These are phyloP conservation scores for Forsythia suspensa DNA, from an alignment of 257 asterid genomes.

Conservation along the genomic window DNA sequence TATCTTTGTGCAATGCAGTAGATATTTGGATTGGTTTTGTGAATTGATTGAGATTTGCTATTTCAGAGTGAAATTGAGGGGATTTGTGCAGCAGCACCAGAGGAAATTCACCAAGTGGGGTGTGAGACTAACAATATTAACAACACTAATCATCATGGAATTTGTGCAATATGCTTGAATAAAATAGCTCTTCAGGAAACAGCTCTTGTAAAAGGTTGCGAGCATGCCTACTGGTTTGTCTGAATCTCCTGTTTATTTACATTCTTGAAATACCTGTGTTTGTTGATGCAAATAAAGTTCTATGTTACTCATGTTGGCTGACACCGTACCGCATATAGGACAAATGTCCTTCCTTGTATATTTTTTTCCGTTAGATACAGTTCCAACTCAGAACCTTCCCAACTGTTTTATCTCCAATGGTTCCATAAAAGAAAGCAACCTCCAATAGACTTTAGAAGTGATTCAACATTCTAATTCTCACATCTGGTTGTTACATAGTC, in stretches of 20 bases:
- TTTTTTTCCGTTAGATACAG: not conserved
- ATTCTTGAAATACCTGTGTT: not conserved
- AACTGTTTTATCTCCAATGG: not conserved
- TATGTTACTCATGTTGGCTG: not conserved
- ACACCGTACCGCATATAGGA: not conserved
- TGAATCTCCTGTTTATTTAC: constrained; percentile 23
- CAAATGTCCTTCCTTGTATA: not conserved
- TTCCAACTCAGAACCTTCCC: not conserved
- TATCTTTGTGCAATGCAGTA: not conserved
- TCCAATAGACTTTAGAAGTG: not conserved
- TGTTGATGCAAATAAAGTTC: not conserved
- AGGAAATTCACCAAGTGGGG: constrained; percentile 32
- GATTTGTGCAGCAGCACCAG: constrained; percentile 28
- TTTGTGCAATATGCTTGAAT: constrained; percentile 78
- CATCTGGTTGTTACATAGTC: not conserved
- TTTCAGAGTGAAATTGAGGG: constrained; percentile 39
- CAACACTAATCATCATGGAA: constrained; percentile 47
- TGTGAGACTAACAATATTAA: constrained; percentile 25
- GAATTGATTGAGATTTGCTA: constrained; percentile 15
- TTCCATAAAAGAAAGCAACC: not conserved
- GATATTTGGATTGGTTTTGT: constrained; percentile 17
- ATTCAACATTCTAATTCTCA: not conserved
- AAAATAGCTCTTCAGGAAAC: constrained; percentile 74
- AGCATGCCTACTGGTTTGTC: constrained; percentile 98
- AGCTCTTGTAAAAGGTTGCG: constrained; percentile 97